These are phyloP conservation scores for Ascochyta pisi DNA, from an alignment of 2,329 filamentous ascomycete genomes.

Conservation along the genomic window DNA sequence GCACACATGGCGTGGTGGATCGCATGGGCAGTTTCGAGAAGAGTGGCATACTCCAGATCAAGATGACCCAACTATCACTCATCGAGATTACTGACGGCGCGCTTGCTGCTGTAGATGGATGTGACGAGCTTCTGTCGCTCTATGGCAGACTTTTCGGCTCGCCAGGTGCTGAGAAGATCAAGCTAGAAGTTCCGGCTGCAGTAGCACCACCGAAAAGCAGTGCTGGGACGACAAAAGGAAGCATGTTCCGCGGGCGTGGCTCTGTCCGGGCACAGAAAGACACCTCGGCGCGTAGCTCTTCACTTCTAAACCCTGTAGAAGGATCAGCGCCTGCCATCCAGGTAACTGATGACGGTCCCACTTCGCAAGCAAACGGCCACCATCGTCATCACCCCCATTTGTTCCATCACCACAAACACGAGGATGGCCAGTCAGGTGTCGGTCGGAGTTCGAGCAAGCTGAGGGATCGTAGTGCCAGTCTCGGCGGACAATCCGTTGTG, in stretches of 20 bases:
- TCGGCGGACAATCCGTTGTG: slow-evolving; percentile 33
- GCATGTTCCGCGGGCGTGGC: slow-evolving; percentile 71
- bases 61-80: slow-evolving; percentile 90
- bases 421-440: slow-evolving; percentile 44
- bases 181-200: slow-evolving; percentile 52
- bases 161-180: slow-evolving; percentile 48
- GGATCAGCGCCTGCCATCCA: slow-evolving; percentile 73
- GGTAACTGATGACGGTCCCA: slow-evolving; percentile 68
- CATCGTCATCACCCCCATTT: slow-evolving; percentile 47
- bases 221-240: slow-evolving; percentile 74
- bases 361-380: slow-evolving; percentile 35
- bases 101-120: slow-evolving; percentile 84
- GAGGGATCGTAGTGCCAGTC: slow-evolving; percentile 50
- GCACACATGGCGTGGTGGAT: slow-evolving; percentile 67
- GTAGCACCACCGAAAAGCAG: slow-evolving; percentile 65
- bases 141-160: slow-evolving; percentile 83
- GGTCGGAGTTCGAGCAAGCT: slow-evolving; percentile 50
- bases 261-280: slow-evolving; percentile 26
- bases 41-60: slow-evolving; percentile 87
- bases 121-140: slow-evolving; percentile 80
- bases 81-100: slow-evolving; percentile 84
- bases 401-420: slow-evolving; percentile 43
- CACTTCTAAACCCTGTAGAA: slow-evolving; percentile 33
- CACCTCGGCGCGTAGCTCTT: slow-evolving; percentile 28
- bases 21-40: slow-evolving; percentile 86